A percentile compares a stretch with the other conserved stretches of the same genome.
Conservation (phyloP, 1,139 yeast species). For the Meyerozyma elateridarum region DNA sequence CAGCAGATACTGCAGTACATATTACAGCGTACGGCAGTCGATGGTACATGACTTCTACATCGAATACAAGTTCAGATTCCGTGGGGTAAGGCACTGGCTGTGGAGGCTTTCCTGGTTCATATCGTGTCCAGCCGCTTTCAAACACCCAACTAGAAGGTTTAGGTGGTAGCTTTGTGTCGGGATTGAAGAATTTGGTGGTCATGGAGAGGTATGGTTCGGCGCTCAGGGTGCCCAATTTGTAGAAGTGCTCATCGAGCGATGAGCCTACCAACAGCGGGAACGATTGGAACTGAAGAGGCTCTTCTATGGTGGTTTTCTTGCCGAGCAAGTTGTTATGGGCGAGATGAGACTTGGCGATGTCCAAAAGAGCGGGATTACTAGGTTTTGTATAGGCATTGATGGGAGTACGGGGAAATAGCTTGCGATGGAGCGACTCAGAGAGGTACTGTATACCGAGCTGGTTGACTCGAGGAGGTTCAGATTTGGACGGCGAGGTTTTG, state of each 20-base stretch:
- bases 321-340: constrained; percentile 66
- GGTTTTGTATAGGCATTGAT: constrained; percentile 21
- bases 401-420: constrained; percentile 49
- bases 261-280: constrained; percentile 70
- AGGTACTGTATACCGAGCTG: constrained; percentile 66
- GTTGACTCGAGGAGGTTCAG: constrained; percentile 53
- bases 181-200: constrained; percentile 36
- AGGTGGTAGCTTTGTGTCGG: constrained; percentile 32
- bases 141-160: constrained; percentile 42
- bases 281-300: constrained; percentile 54
- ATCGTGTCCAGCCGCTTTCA: constrained; percentile 80
- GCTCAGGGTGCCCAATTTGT: constrained; percentile 57
- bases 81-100: constrained; percentile 60
- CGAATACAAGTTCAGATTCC: constrained; percentile 71
- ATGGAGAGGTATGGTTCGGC: constrained; percentile 56
- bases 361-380: constrained; percentile 37
- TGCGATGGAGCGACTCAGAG: constrained; percentile 51
- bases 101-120: constrained; percentile 52
- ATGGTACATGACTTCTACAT: constrained; percentile 83
- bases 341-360: constrained; percentile 60
- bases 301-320: constrained; percentile 62
- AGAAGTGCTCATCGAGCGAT: constrained; percentile 80
- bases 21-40: constrained; percentile 68
- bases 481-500: neutral
- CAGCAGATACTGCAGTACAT: constrained; percentile 73